Conservation (phyloP, 306 rosid species). For the Hylodesmum podocarpum region DNA sequence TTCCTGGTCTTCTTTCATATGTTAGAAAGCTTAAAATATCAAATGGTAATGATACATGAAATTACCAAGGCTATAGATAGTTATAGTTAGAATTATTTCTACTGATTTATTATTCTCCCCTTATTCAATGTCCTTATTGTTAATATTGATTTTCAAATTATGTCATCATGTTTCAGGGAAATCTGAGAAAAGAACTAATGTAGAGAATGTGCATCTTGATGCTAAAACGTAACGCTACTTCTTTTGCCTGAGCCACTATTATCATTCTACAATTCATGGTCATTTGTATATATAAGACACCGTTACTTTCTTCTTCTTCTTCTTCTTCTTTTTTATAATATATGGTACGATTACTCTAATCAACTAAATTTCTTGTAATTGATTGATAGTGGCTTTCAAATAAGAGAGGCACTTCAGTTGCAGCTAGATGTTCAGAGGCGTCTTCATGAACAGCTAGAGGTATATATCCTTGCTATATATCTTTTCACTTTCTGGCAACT, state of each 20-base stretch:
- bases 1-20: background rate
- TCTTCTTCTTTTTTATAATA: too few species aligned
- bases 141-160: background rate
- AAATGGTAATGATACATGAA: background rate
- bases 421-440: constrained; percentile 88
- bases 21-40: background rate
- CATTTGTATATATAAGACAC: background rate
- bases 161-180: constrained; percentile 57
- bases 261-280: background rate
- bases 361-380: background rate
- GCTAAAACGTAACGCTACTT: constrained; percentile 55
- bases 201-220: constrained; percentile 52
- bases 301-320: too few species aligned
- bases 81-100: background rate
- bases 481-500: background rate
- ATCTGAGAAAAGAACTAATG: constrained; percentile 50
- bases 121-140: background rate
- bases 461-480: constrained; percentile 32
- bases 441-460: constrained; percentile 96
- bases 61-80: background rate
- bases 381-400: constrained; percentile 65
- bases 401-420: constrained; percentile 85
- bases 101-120: background rate
- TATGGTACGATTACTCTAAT: background rate
- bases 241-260: background rate